Conservation (phyloP, 257 asterid genomes). For the Salvia miltiorrhiza region DNA sequence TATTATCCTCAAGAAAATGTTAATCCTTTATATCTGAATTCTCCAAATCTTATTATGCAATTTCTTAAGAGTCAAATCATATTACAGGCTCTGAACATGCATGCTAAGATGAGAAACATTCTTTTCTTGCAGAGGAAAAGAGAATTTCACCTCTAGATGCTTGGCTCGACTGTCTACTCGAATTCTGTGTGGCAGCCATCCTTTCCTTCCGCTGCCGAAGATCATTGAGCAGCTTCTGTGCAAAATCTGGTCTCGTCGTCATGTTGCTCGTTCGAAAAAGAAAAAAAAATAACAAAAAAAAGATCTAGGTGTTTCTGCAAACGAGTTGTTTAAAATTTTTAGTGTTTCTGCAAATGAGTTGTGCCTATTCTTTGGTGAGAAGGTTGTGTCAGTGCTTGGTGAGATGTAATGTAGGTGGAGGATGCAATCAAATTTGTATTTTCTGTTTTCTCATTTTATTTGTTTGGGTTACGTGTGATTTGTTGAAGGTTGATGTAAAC, state of each 20-base stretch:
- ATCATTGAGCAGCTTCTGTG: slow-evolving; percentile 84
- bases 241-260: slow-evolving; percentile 70
- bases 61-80: too few species aligned
- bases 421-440: too few species aligned
- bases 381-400: slow-evolving; percentile 43
- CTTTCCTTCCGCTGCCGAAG: slow-evolving; percentile 69
- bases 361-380: slow-evolving; percentile 35
- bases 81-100: not conserved
- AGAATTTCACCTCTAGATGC: slow-evolving; percentile 49
- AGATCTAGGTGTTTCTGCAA: not conserved
- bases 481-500: slow-evolving; percentile 33
- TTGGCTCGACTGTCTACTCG: slow-evolving; percentile 40
- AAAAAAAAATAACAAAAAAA: not conserved
- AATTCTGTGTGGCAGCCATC: slow-evolving; percentile 50
- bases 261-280: slow-evolving; percentile 22
- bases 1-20: not conserved
- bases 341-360: slow-evolving; percentile 17
- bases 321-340: slow-evolving; percentile 18
- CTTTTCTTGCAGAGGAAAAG: slow-evolving; percentile 15
- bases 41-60: too few species aligned
- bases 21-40: not conserved
- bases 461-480: too few species aligned
- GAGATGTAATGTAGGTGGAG: slow-evolving; percentile 26
- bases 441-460: not conserved
- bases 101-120: slow-evolving; percentile 4